Evolutionary conservation across 257 asterid genomes (phyloP).

Genomic region (Hygrophila difformis): DNA sequence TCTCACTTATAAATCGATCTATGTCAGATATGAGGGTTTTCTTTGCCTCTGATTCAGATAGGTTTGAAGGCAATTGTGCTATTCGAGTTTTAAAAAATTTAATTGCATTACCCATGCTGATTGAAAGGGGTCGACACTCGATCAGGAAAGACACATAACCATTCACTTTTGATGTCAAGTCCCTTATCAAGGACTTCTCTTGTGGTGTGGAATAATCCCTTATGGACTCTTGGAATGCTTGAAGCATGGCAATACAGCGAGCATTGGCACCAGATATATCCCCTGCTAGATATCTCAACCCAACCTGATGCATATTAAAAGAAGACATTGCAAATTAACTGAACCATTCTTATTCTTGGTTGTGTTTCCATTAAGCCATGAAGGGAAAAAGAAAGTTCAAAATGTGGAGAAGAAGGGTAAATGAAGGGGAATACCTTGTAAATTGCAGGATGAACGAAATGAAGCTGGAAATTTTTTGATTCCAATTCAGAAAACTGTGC

Average conservation of each 20-base stretch:
- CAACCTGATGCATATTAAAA: constrained; percentile 48
- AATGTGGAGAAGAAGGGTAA: too few relatives aligned
- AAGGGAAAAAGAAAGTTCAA: too few relatives aligned
- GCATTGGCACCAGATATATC: constrained; percentile 92
- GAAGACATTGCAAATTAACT: too few relatives aligned
- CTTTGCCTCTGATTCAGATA: constrained; percentile 82
- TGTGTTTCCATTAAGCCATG: too few relatives aligned
- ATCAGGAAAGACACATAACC: constrained; percentile 57
- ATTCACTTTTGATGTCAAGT: constrained; percentile 66
- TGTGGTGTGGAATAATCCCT: constrained; percentile 74
- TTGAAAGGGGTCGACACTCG: constrained; percentile 86
- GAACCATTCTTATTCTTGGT: too few relatives aligned
- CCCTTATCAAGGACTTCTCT: constrained; percentile 66
- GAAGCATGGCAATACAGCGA: constrained; percentile 89
- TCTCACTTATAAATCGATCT: constrained; percentile 58
- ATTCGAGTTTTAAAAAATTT: constrained; percentile 69
- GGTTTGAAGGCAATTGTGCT: constrained; percentile 42
- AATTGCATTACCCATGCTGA: constrained; percentile 89
- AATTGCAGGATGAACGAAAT: constrained; percentile 78
- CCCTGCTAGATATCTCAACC: constrained; percentile 76
- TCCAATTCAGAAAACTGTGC: constrained; percentile 60
- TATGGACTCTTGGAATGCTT: constrained; percentile 73
- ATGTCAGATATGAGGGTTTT: constrained; percentile 49
- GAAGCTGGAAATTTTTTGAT: constrained; percentile 63
- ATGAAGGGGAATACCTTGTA: constrained; percentile 49